Evolutionary conservation across 768 basidiomycete genomes (phyloP).

Genomic region (Pilatotrama ljubarskyi): DNA sequence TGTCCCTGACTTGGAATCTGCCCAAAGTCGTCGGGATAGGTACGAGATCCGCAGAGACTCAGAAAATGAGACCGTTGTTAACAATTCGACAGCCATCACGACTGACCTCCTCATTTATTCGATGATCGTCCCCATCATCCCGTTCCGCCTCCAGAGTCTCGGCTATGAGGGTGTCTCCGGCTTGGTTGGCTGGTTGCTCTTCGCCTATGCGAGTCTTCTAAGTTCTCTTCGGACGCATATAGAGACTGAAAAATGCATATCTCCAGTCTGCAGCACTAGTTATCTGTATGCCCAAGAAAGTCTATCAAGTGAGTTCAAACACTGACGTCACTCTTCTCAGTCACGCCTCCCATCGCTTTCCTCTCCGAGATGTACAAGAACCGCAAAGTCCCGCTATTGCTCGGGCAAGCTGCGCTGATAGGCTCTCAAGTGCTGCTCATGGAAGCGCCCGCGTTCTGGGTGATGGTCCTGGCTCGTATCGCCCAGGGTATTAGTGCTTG

Average conservation of each 20-base stretch:
- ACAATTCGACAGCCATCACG: conserved; percentile 29
- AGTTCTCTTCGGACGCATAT: not conserved
- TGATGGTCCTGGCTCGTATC: conserved; percentile 41
- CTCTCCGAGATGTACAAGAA: conserved; percentile 37
- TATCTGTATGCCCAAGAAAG: conserved; percentile 25
- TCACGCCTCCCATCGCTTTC: conserved; percentile 38
- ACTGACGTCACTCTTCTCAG: conserved; percentile 19
- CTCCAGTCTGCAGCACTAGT: conserved; percentile 35
- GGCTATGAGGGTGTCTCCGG: conserved; percentile 37
- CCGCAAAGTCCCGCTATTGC: conserved; percentile 33
- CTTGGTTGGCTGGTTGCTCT: conserved; percentile 41
- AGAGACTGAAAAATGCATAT: not conserved
- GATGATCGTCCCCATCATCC: conserved; percentile 41
- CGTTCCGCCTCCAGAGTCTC: conserved; percentile 37
- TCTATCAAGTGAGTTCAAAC: not conserved
- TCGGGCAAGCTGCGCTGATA: conserved; percentile 35
- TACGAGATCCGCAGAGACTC: not conserved
- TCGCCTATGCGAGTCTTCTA: conserved; percentile 36
- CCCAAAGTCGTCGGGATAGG: conserved; percentile 33
- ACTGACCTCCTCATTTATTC: conserved; percentile 40
- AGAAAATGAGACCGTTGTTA: not conserved
- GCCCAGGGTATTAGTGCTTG: conserved; percentile 43
- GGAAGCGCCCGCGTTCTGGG: conserved; percentile 39
- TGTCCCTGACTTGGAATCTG: not conserved
- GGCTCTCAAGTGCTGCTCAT: conserved; percentile 42